These are phyloP conservation scores for Aeschynomene evenia DNA, from an alignment of 306 rosid genomes.

Conservation along the genomic window DNA sequence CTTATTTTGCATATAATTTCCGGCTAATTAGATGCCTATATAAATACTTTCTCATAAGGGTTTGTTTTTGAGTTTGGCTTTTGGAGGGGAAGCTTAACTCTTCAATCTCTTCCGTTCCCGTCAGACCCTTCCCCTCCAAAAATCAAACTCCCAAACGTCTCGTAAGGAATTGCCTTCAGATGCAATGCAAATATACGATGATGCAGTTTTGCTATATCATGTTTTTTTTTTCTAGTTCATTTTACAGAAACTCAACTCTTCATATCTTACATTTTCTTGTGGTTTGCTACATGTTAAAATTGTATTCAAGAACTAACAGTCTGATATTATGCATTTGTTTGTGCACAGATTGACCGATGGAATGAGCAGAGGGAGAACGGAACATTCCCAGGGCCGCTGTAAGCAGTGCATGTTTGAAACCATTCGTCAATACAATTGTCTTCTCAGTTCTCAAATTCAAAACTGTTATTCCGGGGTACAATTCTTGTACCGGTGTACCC, in stretches of 20 bases:
- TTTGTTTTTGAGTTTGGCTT: no score
- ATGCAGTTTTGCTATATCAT: background rate
- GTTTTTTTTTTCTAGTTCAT: background rate
- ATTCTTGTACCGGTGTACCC: no score
- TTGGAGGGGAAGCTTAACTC: no score
- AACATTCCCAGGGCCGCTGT: conserved; percentile 83
- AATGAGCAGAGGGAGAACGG: conserved; percentile 87
- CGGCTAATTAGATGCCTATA: background rate
- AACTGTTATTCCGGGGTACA: conserved; percentile 15
- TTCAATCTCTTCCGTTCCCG: no score
- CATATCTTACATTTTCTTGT: no score
- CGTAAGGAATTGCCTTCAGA: background rate
- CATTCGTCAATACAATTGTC: background rate
- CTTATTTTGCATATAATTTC: background rate
- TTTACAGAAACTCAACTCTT: no score
- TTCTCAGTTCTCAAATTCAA: conserved; percentile 14
- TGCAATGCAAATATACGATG: background rate
- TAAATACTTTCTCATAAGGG: background rate
- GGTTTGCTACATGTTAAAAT: background rate
- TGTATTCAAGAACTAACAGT: background rate
- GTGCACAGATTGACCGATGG: conserved; percentile 66
- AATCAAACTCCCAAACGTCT: no score
- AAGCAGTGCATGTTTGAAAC: conserved; percentile 27
- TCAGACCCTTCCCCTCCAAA: no score
- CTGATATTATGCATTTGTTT: background rate